Conservation (phyloP, 2,329 filamentous ascomycete species). For the Penicillium sp. region DNA sequence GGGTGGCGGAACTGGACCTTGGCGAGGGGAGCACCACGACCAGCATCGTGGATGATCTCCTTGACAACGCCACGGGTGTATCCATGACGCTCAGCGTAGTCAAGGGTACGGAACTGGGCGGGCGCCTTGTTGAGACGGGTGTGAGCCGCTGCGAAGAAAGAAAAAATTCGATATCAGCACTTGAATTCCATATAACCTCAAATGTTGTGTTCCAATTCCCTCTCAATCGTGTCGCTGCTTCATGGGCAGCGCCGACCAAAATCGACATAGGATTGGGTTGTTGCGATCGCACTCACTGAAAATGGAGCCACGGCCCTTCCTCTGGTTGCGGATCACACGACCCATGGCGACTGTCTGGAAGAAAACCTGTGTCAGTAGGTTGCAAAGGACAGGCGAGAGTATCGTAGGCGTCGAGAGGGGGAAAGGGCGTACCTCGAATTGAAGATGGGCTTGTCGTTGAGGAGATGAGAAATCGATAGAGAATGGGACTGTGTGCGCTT, state of each 20-base stretch:
- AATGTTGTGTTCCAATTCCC: slow-evolving; percentile 6
- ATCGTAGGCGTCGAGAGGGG: slow-evolving; percentile 23
- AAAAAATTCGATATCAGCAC: slow-evolving; percentile 32
- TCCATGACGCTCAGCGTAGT: slow-evolving; percentile 94
- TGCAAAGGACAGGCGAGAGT: slow-evolving; percentile 24
- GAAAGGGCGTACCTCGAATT: slow-evolving; percentile 41
- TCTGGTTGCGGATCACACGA: slow-evolving; percentile 73
- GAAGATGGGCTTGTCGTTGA: slow-evolving; percentile 41
- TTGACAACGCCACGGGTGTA: slow-evolving; percentile 97
- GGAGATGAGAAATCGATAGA: slow-evolving; percentile 39
- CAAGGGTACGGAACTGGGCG: slow-evolving; percentile 93
- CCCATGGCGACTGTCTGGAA: slow-evolving; percentile 49
- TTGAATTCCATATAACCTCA: slow-evolving; percentile 14
- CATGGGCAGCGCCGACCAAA: slow-evolving; percentile 11
- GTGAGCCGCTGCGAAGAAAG: slow-evolving; percentile 57
- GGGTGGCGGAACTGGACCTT: slow-evolving; percentile 95
- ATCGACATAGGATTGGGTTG: slow-evolving; percentile 16
- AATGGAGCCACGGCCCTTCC: slow-evolving; percentile 70
- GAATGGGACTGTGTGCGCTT: slow-evolving; percentile 42
- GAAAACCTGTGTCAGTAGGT: slow-evolving; percentile 34
- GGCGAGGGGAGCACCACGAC: slow-evolving; percentile 95
- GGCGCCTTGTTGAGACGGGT: slow-evolving; percentile 92
- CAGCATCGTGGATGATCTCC: slow-evolving; percentile 98
- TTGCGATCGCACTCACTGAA: slow-evolving; percentile 57
- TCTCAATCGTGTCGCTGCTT: slow-evolving; percentile 14